Evolutionary conservation across 2,329 filamentous ascomycete genomes (phyloP), one percentile per base, ranked within the genome.

Genomic region (Sarocladium kiliense): DNA sequence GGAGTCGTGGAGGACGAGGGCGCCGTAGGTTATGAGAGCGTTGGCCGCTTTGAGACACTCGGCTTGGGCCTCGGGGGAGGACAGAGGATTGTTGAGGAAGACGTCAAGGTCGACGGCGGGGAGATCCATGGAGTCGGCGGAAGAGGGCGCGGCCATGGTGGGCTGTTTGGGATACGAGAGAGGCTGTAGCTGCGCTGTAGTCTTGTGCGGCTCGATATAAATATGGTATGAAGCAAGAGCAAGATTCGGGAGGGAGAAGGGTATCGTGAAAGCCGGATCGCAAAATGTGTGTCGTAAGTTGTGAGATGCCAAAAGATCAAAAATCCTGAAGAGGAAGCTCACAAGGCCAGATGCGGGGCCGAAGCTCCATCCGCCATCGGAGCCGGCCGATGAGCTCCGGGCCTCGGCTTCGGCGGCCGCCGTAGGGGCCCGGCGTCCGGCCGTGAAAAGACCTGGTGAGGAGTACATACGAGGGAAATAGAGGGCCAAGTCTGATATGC

Each of bases 41-140:
- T 74, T 65, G 45, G 81, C 80, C 3, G 79, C 81, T 59, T 74
- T 76, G 45, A 63, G 65, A 65, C 81, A 84, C 64, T 85, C 81
- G 37, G 71, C 73, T 19, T 70, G 71, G 18, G 77, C 77, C 3
- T 65, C 71, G 37, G 74, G 60, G 1, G 76, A 77, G 62, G 71
- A 67, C 39, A 65, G 66, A 0, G 74, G 65, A 21, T 74, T 65
- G 59, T 68, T 62, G 51, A 79, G 78, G 64, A 81, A 85, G 61
- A 80, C 59, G 66, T 85, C 80, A 32, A 85, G 77, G 69, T 85
- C 77, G 64, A 84, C 71, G 63, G 85, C 69, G 51, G 81, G 81
- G 53, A 85, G 75, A 59, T 84, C 77, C 81, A 85, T 85, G 39
- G 30, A 9, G 27, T 49, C 54, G 26, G 42, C 54, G 34, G 32